Conservation (phyloP, 768 basidiomycete species). For the Pisolithus marmoratus region DNA sequence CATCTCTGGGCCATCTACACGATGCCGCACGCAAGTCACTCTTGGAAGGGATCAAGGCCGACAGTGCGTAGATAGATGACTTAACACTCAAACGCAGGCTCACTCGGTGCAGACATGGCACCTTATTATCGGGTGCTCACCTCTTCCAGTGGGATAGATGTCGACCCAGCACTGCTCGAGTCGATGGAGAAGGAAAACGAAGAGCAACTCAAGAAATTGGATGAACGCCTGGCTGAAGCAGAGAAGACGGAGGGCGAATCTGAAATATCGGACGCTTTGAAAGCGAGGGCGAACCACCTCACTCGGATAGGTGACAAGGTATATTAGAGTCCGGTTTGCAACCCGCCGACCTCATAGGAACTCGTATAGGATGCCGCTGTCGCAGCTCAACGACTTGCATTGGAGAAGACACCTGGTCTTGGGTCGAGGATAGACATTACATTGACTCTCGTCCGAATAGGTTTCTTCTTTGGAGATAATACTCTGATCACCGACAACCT, state of each 20-base stretch:
- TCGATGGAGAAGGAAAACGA: constrained; percentile 55
- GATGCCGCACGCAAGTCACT: constrained; percentile 59
- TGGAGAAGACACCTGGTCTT: constrained; percentile 89
- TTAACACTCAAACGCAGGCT: neutral
- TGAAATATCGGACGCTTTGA: constrained; percentile 85
- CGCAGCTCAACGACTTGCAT: constrained; percentile 73
- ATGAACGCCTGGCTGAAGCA: constrained; percentile 77
- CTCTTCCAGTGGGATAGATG: constrained; percentile 33
- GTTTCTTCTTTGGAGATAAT: constrained; percentile 84
- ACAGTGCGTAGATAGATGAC: constrained; percentile 51
- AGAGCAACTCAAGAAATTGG: constrained; percentile 66
- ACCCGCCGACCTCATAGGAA: constrained; percentile 7
- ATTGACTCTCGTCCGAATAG: constrained; percentile 82
- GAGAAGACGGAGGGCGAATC: constrained; percentile 89
- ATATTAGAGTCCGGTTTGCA: constrained; percentile 29
- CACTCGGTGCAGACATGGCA: constrained; percentile 64
- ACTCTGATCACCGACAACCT: constrained; percentile 66
- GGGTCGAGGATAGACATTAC: constrained; percentile 93
- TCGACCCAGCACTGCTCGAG: constrained; percentile 20
- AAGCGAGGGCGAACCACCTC: constrained; percentile 78
- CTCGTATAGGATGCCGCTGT: constrained; percentile 70
- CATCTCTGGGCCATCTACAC: constrained; percentile 57
- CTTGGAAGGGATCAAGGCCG: constrained; percentile 69
- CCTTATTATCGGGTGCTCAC: constrained; percentile 60
- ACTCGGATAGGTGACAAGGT: constrained; percentile 66